Base-by-base conservation (phyloP, 495 filamentous ascomycete species). In the Bombardia bombarda region DNA sequence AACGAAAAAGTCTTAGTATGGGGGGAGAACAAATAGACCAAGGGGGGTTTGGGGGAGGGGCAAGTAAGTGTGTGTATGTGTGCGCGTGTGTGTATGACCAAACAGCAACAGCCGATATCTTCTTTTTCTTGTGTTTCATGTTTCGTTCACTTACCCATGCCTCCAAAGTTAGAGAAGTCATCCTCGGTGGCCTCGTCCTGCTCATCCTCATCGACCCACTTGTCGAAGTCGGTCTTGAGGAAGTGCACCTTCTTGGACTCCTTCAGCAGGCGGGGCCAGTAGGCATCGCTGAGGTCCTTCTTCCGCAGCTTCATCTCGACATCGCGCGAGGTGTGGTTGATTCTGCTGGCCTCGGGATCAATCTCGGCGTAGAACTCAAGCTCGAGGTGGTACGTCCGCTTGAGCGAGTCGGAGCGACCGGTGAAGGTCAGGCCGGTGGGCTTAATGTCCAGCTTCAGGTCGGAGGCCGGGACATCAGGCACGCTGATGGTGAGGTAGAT, bases 121-220 rank as follows among this genome's bases (percentile, higher is more conserved):
- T n/a, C n/a, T n/a, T n/a, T n/a, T n/a, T n/a, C n/a, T n/a, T n/a
- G n/a, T n/a, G n/a, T n/a, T n/a, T n/a, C n/a, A 33, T 12, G 32
- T 28, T 33, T 33, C 8, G 32, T 14, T 33, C 43, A 67, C 70
- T 51, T 54, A 77, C 66, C 74, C 66, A 72, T 68, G 34, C 74
- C 57, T 25, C 78, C 83, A 56, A 85, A 75, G 48, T 81, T 79
- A 47, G 75, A 82, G 62, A 90, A 80, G 60, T 94, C 87, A 24
- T 95, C 88, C 28, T 95, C 90, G 18, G 74, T 67, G 14, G 70
- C 82, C 56, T 83, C 87, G 56, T 96, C 85, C 70, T 98, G 92
- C 76, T 98, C 92, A 63, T 98, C 92, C 79, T 97, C 92, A 63
- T 97, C 93, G 52, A 98, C 89, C 93, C 93, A 98, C 88, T 97